These are phyloP conservation scores for Diplodia corticola DNA, from an alignment of 2,329 filamentous ascomycete species.

Conservation along the genomic window DNA sequence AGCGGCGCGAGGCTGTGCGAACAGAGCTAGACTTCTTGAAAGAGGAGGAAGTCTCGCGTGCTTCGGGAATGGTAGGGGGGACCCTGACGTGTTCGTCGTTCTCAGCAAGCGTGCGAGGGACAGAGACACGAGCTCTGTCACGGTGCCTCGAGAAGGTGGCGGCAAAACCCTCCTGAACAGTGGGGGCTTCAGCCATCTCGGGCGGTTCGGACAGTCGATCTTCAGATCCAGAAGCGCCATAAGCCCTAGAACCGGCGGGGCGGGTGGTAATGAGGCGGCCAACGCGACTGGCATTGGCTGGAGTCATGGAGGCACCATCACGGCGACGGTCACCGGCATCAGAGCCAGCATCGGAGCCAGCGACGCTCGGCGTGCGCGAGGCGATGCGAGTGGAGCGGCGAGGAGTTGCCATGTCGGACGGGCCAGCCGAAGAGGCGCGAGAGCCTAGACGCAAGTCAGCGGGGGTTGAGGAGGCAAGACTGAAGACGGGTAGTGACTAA, in stretches of 20 bases:
- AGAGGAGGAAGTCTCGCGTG: background rate
- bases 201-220: background rate
- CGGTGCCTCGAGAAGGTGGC: background rate
- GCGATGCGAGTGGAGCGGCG: constrained; percentile 5
- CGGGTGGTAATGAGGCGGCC: background rate
- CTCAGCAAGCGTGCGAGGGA: background rate
- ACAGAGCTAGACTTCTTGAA: background rate
- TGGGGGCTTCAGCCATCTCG: background rate
- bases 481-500: background rate
- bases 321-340: background rate
- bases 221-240: background rate
- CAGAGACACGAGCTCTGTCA: background rate
- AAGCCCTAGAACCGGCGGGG: background rate
- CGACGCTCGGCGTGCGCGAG: background rate
- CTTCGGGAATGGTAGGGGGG: background rate
- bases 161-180: background rate
- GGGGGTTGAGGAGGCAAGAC: background rate
- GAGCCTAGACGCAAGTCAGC: background rate
- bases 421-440: background rate
- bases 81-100: background rate
- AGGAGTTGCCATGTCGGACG: constrained; percentile 2
- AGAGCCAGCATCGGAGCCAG: constrained; percentile 2
- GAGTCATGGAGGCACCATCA: background rate
- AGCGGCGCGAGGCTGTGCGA: background rate
- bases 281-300: background rate